Conservation (phyloP, 257 asterid species). For the Solanum gandarillasii region DNA sequence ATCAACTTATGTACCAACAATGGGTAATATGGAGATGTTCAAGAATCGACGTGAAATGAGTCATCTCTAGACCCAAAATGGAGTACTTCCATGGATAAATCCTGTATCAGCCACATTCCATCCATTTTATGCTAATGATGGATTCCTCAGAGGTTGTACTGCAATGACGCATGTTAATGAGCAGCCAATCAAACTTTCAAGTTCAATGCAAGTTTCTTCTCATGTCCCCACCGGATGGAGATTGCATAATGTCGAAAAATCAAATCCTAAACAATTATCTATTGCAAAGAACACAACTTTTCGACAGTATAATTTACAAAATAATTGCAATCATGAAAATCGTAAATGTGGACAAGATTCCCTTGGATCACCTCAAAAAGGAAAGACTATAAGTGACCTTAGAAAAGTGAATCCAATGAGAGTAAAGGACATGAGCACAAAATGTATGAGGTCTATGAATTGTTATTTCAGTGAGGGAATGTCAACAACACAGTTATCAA, state of each 20-base stretch:
- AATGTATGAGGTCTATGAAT: not conserved
- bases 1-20: not conserved
- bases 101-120: slow-evolving; percentile 3
- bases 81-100: not conserved
- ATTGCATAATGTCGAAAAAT: slow-evolving; percentile 5
- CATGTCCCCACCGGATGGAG: slow-evolving; percentile 21
- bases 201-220: slow-evolving; percentile 15
- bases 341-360: not conserved
- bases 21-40: not conserved
- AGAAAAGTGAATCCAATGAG: not conserved
- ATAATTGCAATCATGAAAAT: not conserved
- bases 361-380: slow-evolving; percentile 4
- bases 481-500: not conserved
- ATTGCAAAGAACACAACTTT: not conserved
- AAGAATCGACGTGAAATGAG: slow-evolving; percentile 8
- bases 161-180: slow-evolving; percentile 7
- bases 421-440: not conserved
- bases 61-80: not conserved
- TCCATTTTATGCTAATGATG: slow-evolving; percentile 12
- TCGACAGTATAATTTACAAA: slow-evolving; percentile 6
- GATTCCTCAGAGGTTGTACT: not conserved
- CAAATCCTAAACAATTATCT: not conserved
- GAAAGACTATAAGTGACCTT: slow-evolving; percentile 24
- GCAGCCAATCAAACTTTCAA: slow-evolving; percentile 16
- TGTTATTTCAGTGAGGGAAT: not conserved